Conservation (phyloP, 2,329 filamentous ascomycete genomes). For the Pestalotiopsis sp. region DNA sequence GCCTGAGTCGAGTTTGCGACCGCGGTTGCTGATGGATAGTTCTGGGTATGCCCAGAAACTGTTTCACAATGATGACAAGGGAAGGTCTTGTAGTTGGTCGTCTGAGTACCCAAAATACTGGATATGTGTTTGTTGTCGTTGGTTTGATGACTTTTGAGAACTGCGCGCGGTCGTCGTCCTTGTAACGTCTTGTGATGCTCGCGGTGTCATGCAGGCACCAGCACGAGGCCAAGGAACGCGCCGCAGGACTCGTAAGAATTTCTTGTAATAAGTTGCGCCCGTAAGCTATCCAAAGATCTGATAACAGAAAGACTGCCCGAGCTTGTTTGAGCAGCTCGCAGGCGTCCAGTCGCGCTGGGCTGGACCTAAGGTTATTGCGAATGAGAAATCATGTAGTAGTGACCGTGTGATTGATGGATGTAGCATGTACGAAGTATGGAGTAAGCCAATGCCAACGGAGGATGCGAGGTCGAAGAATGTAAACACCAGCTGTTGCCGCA, state of each 20-base stretch:
- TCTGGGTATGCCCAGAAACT: too few species aligned
- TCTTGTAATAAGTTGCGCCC: not conserved
- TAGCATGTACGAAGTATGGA: not conserved
- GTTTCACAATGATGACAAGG: too few species aligned
- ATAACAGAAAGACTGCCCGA: not conserved
- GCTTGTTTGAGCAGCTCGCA: not conserved
- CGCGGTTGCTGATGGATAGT: too few species aligned
- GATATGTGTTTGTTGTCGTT: not conserved
- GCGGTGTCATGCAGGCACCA: not conserved
- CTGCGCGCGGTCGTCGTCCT: not conserved
- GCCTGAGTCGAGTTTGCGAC: too few species aligned
- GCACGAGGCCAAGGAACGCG: conserved; percentile 7
- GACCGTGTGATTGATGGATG: not conserved
- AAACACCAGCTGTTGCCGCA: not conserved
- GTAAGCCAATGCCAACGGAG: not conserved
- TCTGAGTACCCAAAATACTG: not conserved
- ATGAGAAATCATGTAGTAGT: not conserved
- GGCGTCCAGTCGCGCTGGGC: not conserved
- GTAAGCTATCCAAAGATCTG: conserved; percentile 9
- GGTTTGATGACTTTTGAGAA: not conserved
- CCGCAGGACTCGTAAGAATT: not conserved
- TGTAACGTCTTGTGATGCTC: not conserved
- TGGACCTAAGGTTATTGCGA: not conserved
- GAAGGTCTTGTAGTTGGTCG: not conserved
- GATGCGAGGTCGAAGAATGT: not conserved